Evolutionary conservation across 306 rosid species (phyloP).

Genomic region (Inga oerstediana): DNA sequence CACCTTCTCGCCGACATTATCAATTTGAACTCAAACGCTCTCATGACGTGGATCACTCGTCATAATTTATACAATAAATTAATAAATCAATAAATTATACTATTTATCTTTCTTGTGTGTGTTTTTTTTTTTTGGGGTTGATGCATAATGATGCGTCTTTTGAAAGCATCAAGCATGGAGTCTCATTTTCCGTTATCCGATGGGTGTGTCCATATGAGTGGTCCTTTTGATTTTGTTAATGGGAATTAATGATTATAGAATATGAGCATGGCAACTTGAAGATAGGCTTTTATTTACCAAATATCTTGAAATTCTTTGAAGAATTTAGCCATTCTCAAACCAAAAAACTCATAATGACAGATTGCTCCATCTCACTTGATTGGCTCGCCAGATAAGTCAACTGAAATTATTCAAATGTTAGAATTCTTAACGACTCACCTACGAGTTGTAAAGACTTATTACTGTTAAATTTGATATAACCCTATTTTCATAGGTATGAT

Average conservation of each 20-base stretch:
- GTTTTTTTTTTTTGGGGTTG: background rate
- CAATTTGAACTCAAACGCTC: conserved; percentile 24
- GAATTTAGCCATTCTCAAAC: no score
- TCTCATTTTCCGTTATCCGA: background rate
- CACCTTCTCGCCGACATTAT: conserved; percentile 37
- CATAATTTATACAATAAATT: conserved; percentile 6
- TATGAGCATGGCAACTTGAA: background rate
- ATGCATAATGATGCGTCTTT: background rate
- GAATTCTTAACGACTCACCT: no score
- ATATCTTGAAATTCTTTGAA: background rate
- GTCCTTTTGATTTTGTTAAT: conserved; percentile 42
- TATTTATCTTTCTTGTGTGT: background rate
- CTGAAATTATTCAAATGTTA: no score
- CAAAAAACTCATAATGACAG: no score
- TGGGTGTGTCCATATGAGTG: conserved; percentile 42
- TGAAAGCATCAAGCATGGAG: background rate
- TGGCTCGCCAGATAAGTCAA: background rate
- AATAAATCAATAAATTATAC: background rate
- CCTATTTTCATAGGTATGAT: no score
- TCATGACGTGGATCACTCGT: conserved; percentile 36
- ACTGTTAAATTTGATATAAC: no score
- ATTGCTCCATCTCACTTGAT: background rate
- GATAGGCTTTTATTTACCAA: background rate
- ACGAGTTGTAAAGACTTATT: no score
- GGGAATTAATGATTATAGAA: background rate